Evolutionary conservation across 306 rosid species (phyloP), one percentile per base, ranked within the genome.

Genomic region (Lathyrus sativus): DNA sequence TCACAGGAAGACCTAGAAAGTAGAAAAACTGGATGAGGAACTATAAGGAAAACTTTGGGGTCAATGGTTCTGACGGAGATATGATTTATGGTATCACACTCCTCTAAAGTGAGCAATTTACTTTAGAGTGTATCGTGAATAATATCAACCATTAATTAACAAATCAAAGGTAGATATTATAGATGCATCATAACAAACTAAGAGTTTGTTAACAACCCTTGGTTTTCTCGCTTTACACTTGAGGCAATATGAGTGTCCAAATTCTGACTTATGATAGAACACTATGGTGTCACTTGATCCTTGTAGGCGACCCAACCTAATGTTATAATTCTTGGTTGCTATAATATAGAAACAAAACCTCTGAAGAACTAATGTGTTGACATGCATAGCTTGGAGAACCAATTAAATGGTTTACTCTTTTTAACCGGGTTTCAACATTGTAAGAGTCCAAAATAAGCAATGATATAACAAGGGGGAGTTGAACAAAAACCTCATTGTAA

Each of bases 371-470:
- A 51, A 51, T 51, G 6, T 50, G 31, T 51, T 51, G 31, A 4
- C 58, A 19, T 51, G 13, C 12, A 51, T 9, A 49, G 19, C 11
- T 62, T 12, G 45, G 35, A 61, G 56, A 22, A 41, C 54, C 35
- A 58, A 15, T 14, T 60, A 49, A 35, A 72, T 37, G 70, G 11
- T 73, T 64, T 63, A 14, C 9, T 38, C 11, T 19, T 50, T 45
- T 38, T 12, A 37, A 33, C 38, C 13, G n/a, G 56, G 12, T 26
- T 49, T 65, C 69, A 57, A 38, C 39, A 13, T 9, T 56, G 11
- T 28, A 71, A 57, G 18, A 2, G 9, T 17, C 2, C 68, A 45
- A 24, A 45, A 42, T 11, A n/a, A 50, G 29, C 68, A 62, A 64
- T 42, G 13, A 63, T 58, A 54, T 46, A 19, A 51, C 57, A 37